Percentiles rank a stretch among this genome's conserved stretches.
Conservation (phyloP, 1,139 yeast genomes). For the Torulaspora pretoriensis region DNA sequence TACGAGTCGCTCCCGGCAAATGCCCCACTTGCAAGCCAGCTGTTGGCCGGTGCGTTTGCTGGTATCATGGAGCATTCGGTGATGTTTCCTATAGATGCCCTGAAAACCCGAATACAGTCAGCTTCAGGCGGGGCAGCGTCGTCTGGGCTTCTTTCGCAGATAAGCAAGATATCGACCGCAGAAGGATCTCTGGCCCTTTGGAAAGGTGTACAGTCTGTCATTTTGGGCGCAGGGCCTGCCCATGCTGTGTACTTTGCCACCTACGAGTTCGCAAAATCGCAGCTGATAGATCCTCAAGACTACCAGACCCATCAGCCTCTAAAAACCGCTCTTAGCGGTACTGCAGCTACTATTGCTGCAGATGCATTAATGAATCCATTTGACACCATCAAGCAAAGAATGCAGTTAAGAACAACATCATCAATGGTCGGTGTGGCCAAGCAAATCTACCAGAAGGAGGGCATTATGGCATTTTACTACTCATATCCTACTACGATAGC, state of each 20-base stretch:
- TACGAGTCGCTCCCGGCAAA: slow-evolving; percentile 90
- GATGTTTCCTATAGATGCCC: slow-evolving; percentile 93
- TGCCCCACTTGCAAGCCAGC: slow-evolving; percentile 77
- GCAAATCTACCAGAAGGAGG: slow-evolving; percentile 66
- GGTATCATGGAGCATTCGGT: slow-evolving; percentile 98
- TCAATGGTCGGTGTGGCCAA: slow-evolving; percentile 39
- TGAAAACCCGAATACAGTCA: slow-evolving; percentile 94
- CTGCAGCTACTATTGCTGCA: slow-evolving; percentile 88
- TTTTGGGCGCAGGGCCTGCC: slow-evolving; percentile 99
- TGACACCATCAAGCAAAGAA: slow-evolving; percentile 88
- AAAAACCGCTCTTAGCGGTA: slow-evolving; percentile 83
- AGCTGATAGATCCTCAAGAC: slow-evolving; percentile 32
- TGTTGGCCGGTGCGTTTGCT: slow-evolving; percentile 93
- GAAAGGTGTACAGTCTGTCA: slow-evolving; percentile 92
- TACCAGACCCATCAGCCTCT: slow-evolving; percentile 48
- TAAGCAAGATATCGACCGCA: slow-evolving; percentile 71
- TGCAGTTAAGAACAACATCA: slow-evolving; percentile 49
- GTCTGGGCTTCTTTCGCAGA: slow-evolving; percentile 49
- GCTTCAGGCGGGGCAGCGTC: slow-evolving; percentile 37
- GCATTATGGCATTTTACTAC: slow-evolving; percentile 77
- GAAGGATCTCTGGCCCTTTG: slow-evolving; percentile 90
- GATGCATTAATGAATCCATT: slow-evolving; percentile 98
- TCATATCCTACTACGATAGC: slow-evolving; percentile 93
- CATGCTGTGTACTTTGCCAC: slow-evolving; percentile 98
- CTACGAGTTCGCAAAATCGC: slow-evolving; percentile 71